A percentile compares a stretch with the other conserved stretches of the same genome.
phyloP scores from a whole-genome alignment of 495 filamentous ascomycete genomes.

The Hypoxylon intermedium region DNA sequence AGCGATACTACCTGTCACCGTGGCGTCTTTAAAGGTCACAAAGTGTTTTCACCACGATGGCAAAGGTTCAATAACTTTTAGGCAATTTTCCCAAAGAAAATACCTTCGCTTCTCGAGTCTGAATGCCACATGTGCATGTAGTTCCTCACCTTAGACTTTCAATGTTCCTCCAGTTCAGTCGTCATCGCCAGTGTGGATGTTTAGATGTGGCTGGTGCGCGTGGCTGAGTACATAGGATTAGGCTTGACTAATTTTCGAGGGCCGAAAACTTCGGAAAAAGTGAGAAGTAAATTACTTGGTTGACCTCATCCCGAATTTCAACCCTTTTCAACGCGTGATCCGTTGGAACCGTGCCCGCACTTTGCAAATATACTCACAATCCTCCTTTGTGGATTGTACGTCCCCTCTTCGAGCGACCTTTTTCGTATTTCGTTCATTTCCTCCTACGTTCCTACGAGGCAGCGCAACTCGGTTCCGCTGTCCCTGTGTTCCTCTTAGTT shows the following conservation, averaged over 20 bases:
- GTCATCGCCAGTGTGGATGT: slow-evolving; percentile 11
- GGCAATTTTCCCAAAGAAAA: no score
- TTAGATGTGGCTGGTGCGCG: slow-evolving; percentile 16
- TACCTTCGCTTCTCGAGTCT: no score
- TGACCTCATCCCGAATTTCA: slow-evolving; percentile 31
- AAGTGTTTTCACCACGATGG: no score
- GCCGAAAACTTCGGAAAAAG: slow-evolving; percentile 38
- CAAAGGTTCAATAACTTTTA: no score
- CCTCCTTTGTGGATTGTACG: background rate
- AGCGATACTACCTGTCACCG: no score
- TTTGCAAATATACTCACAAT: background rate
- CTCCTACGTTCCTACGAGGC: slow-evolving; percentile 13
- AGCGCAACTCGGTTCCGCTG: slow-evolving; percentile 17
- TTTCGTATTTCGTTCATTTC: slow-evolving; percentile 8
- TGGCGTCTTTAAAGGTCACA: no score
- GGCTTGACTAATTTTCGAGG: slow-evolving; percentile 23
- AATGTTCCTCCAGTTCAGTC: no score
- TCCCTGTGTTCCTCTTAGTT: slow-evolving; percentile 14
- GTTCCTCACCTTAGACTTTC: no score
- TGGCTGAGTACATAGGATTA: no score
- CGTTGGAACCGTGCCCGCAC: slow-evolving; percentile 9
- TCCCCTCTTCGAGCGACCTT: slow-evolving; percentile 1
- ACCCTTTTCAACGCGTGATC: slow-evolving; percentile 15
- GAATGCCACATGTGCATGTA: no score
- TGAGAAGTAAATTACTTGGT: slow-evolving; percentile 35